Percentiles rank a stretch among this genome's conserved stretches.
Conservation (phyloP, 179 eudicot genomes). For the Gypsophila paniculata region DNA sequence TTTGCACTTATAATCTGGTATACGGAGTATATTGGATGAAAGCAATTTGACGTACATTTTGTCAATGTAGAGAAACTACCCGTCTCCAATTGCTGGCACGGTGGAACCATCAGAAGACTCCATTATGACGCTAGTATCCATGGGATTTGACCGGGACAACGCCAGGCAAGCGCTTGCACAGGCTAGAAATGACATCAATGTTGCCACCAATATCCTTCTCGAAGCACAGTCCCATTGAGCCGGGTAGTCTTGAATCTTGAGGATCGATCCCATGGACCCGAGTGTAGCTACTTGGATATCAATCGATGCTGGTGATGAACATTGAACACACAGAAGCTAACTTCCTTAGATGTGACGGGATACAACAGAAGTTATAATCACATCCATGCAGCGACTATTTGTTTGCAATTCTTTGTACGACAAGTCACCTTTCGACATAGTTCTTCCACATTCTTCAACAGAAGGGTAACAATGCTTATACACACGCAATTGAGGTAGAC, state of each 20-base stretch:
- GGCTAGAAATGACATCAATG: constrained; percentile 79
- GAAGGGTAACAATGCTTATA: constrained; percentile 2
- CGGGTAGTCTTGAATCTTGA: not conserved
- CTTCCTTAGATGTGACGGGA: not conserved
- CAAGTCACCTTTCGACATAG: not conserved
- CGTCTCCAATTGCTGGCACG: constrained; percentile 33
- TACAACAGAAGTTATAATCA: not conserved
- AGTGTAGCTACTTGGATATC: not conserved
- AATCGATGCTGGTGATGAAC: too few relatives aligned
- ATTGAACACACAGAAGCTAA: not conserved
- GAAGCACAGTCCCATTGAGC: constrained; percentile 70
- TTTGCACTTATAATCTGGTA: too few relatives aligned
- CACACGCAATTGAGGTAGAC: not conserved
- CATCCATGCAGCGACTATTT: not conserved
- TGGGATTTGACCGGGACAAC: constrained; percentile 79
- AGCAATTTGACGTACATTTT: not conserved
- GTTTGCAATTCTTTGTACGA: not conserved
- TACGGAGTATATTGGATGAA: too few relatives aligned
- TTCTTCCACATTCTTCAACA: not conserved
- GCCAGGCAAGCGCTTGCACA: constrained; percentile 83
- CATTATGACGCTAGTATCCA: constrained; percentile 68
- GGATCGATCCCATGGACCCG: not conserved
- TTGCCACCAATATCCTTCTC: constrained; percentile 88
- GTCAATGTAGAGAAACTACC: constrained; percentile 35
- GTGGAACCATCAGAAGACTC: constrained; percentile 77